These are phyloP conservation scores for Venturia aucupariae DNA, from an alignment of 2,329 filamentous ascomycete genomes.

Conservation along the genomic window DNA sequence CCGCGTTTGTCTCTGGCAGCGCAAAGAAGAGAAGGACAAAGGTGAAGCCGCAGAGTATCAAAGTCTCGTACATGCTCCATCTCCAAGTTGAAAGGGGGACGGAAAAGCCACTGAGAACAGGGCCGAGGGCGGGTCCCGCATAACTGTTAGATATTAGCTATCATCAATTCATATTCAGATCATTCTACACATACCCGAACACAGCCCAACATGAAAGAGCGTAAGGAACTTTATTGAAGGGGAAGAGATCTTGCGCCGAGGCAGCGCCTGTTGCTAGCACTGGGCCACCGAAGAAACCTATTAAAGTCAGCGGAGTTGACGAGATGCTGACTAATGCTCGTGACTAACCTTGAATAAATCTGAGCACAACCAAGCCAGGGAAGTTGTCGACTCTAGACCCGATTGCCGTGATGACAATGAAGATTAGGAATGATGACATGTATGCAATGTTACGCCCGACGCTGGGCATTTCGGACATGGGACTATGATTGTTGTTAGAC, in stretches of 20 bases:
- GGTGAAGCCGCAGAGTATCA: conserved; percentile 9
- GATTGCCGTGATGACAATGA: conserved; percentile 13
- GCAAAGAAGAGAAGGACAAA: conserved; percentile 14
- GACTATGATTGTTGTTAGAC: neutral
- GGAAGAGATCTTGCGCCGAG: conserved; percentile 11
- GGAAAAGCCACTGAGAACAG: conserved; percentile 13
- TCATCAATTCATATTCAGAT: no score
- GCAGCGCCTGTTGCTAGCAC: conserved; percentile 14
- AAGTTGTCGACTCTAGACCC: conserved; percentile 10
- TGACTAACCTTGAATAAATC: conserved; percentile 14
- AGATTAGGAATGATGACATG: conserved; percentile 13
- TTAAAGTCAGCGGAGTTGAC: neutral
- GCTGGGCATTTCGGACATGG: conserved; percentile 15
- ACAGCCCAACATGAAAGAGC: conserved; percentile 14
- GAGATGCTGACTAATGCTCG: neutral
- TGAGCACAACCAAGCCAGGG: conserved; percentile 12
- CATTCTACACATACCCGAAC: no score
- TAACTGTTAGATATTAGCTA: no score
- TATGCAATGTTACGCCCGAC: conserved; percentile 15
- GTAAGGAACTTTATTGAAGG: conserved; percentile 15
- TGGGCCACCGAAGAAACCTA: conserved; percentile 15
- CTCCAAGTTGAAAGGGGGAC: conserved; percentile 13
- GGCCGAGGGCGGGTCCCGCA: conserved; percentile 10
- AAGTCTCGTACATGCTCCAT: conserved; percentile 14
- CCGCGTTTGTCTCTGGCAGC: conserved; percentile 14